Conservation (phyloP, 257 asterid species). For the Asclepias syriaca region DNA sequence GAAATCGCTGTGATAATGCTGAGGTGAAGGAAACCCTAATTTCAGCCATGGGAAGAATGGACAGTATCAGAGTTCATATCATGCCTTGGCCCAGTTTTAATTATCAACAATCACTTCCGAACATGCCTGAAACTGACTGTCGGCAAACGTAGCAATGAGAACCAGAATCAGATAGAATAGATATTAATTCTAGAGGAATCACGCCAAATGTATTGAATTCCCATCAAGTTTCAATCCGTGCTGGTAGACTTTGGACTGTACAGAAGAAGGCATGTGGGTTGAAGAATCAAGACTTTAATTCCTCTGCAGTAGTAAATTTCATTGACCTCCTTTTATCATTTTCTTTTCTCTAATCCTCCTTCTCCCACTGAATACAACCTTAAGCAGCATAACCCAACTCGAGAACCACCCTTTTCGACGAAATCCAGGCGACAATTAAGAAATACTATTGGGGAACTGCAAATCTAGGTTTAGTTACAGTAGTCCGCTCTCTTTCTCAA, state of each 20-base stretch:
- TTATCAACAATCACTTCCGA: too few relatives aligned
- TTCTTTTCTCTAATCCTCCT: background rate
- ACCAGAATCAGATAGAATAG: slow-evolving; percentile 3
- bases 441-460: background rate
- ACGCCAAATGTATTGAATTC: slow-evolving; percentile 6
- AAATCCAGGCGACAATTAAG: background rate
- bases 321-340: background rate
- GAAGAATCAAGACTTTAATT: background rate
- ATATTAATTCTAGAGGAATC: slow-evolving; percentile 2
- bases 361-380: background rate
- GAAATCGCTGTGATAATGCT: slow-evolving; percentile 40
- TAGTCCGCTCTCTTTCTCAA: background rate
- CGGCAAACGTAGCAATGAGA: background rate
- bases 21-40: slow-evolving; percentile 35
- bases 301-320: background rate
- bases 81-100: slow-evolving; percentile 66
- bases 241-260: background rate
- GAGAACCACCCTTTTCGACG: background rate
- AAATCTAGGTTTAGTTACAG: background rate
- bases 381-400: too few relatives aligned
- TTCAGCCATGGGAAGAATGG: slow-evolving; percentile 35
- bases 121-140: background rate
- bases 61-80: slow-evolving; percentile 31
- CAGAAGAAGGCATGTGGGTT: background rate
- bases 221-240: background rate